phyloP scores from a whole-genome alignment of 2,329 filamentous ascomycete species.

The Paracorniculantispora psalliotae region DNA sequence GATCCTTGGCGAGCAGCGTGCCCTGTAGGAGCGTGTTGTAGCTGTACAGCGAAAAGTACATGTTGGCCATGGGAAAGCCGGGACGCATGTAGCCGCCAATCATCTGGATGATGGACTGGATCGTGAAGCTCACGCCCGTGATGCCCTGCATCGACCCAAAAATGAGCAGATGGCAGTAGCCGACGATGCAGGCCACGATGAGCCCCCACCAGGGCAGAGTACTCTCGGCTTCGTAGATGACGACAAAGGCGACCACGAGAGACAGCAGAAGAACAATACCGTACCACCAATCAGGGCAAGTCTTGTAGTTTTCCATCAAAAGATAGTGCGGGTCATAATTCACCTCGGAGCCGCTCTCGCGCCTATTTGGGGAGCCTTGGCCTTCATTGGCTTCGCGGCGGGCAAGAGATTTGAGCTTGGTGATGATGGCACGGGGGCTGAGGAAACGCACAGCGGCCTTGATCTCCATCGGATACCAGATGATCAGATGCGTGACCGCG shows the following conservation, averaged over 20 bases:
- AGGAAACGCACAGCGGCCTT: conserved; percentile 19
- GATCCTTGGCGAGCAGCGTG: conserved; percentile 23
- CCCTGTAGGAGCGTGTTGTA: conserved; percentile 30
- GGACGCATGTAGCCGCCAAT: conserved; percentile 44
- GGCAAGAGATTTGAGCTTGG: background rate
- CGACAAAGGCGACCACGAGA: conserved; percentile 32
- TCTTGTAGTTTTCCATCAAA: conserved; percentile 35
- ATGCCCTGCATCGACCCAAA: conserved; percentile 34
- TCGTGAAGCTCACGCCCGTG: conserved; percentile 35
- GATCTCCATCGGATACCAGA: conserved; percentile 22
- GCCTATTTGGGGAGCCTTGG: no score
- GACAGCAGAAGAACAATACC: conserved; percentile 28
- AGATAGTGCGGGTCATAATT: conserved; percentile 37
- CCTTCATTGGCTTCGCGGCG: background rate
- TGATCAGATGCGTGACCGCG: conserved; percentile 28
- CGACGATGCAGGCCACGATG: conserved; percentile 31
- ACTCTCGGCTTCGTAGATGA: conserved; percentile 27
- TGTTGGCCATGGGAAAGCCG: conserved; percentile 34
- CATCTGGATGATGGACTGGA: conserved; percentile 39
- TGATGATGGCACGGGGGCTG: background rate
- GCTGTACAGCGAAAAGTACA: conserved; percentile 38
- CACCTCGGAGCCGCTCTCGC: conserved; percentile 16
- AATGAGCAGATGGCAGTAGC: conserved; percentile 33
- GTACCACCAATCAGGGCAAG: conserved; percentile 41
- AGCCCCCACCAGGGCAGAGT: conserved; percentile 36